These are phyloP conservation scores for Pilaira anomala DNA, from an alignment of 192 early-diverging fungal genomes.

Conservation along the genomic window DNA sequence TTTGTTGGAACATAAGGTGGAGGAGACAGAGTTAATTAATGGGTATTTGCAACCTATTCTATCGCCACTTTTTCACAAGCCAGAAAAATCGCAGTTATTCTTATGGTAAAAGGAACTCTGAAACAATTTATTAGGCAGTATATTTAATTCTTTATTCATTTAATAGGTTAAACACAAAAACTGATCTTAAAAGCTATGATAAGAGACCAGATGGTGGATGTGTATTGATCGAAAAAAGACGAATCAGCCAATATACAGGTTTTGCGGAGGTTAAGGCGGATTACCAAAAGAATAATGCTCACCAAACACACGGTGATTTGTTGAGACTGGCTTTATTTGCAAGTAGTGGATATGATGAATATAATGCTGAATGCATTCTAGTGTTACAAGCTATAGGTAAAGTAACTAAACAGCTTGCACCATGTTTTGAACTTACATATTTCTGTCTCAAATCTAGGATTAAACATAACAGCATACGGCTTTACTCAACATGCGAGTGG, in stretches of 20 bases:
- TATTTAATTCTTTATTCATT: slow-evolving; percentile 6
- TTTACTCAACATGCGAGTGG: slow-evolving; percentile 6
- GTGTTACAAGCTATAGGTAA: slow-evolving; percentile 10
- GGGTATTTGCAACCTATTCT: no score
- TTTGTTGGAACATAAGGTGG: no score
- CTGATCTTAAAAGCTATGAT: neutral
- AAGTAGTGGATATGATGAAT: neutral
- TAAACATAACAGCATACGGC: neutral
- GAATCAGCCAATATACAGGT: neutral
- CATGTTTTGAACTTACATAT: neutral
- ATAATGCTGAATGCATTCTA: slow-evolving; percentile 5
- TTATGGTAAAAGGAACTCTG: slow-evolving; percentile 5
- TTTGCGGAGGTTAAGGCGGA: slow-evolving; percentile 8
- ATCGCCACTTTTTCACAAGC: neutral
- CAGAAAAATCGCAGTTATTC: neutral
- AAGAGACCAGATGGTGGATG: slow-evolving; percentile 6
- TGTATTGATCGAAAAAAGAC: neutral
- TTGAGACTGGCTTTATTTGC: slow-evolving; percentile 4
- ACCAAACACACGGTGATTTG: neutral
- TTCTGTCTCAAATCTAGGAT: neutral
- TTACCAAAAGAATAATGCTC: slow-evolving; percentile 1
- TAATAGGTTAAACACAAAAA: slow-evolving; percentile 15
- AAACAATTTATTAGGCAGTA: neutral
- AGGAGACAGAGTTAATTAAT: no score
- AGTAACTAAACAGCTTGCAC: neutral